Base-by-base conservation (phyloP, 768 basidiomycete species). In the Mrakia frigida region DNA sequence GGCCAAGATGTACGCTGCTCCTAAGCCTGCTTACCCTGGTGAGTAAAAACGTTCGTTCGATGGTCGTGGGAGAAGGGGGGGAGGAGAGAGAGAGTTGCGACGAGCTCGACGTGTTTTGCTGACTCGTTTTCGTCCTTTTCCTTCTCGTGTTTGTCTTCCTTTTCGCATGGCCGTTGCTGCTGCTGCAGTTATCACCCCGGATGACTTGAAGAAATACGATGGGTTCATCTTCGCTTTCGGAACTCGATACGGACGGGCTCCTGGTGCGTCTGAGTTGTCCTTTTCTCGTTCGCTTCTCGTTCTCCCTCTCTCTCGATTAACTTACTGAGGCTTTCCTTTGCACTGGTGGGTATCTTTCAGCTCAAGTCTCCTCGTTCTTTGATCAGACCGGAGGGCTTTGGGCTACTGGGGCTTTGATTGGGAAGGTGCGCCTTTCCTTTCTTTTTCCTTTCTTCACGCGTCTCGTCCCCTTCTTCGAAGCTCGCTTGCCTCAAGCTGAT, bases 181-280 rank as follows among this genome's bases (percentile, higher is more conserved):
- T 46, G 9, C 14, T 6, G 43, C 46, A 50, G 46, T 50, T 18
- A 50, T 50, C 46, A 50, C 46, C 46, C 37, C 65, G 9, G 65
- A 68, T 39, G 65, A 68, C 65, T 23, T 68, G 4, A 68, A 68
- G 37, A 68, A 68, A 39, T 68, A 25, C 39, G 65, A 68, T 23
- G 65, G 65, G 7, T 68, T 50, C 59, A 21, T 73, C 39, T 46
- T 56, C 14, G n/a, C 31, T 16, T 56, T 61, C 25, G 53, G 71
- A 50, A 78, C 77, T 9, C 67, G 77, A n/a, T 78, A 41, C 69
- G 77, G 76, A 37, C 70, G 76, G 33, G 76, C 76, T 28, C 76
- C 76, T 46, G 61, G 65, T 68, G 25, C 39, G 65, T 41, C 31
- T 63, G n/a, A n/a, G n/a, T n/a, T n/a, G n/a, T 23, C 23, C 28